A percentile compares a stretch with the other conserved stretches of the same genome.
phyloP scores from a whole-genome alignment of 2,329 filamentous ascomycete genomes.

The Ascocoryne sarcoides region DNA sequence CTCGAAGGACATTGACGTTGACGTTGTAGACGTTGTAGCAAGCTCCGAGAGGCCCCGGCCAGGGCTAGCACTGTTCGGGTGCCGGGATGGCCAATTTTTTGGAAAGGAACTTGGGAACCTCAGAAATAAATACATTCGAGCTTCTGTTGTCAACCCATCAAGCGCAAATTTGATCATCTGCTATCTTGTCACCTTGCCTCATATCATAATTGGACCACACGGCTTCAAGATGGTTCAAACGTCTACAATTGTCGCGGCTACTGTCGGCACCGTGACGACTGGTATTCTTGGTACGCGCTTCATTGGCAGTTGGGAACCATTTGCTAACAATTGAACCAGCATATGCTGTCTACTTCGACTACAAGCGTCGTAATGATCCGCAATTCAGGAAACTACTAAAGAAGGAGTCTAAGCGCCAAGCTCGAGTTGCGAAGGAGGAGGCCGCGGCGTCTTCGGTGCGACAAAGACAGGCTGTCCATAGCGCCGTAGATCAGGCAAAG shows the following conservation, averaged over 20 bases:
- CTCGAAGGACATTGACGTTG: no score
- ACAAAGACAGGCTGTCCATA: conserved; percentile 67
- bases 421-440: conserved; percentile 63
- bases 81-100: neutral
- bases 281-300: conserved; percentile 46
- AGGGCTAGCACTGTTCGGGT: neutral
- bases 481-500: conserved; percentile 70
- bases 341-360: conserved; percentile 62
- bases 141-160: neutral
- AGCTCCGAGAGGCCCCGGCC: no score
- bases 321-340: conserved; percentile 33
- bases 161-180: neutral
- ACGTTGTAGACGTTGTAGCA: neutral
- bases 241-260: conserved; percentile 50
- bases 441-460: conserved; percentile 55
- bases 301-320: neutral
- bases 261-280: conserved; percentile 51
- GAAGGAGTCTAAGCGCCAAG: conserved; percentile 66
- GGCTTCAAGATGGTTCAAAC: conserved; percentile 35
- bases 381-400: conserved; percentile 61
- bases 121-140: neutral
- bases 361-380: conserved; percentile 53
- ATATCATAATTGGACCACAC: neutral
- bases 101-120: neutral
- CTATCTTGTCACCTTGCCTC: neutral